Evolutionary conservation across 108 stramenopile genomes (phyloP).

Genomic region (Aureococcus anophagefferens): DNA sequence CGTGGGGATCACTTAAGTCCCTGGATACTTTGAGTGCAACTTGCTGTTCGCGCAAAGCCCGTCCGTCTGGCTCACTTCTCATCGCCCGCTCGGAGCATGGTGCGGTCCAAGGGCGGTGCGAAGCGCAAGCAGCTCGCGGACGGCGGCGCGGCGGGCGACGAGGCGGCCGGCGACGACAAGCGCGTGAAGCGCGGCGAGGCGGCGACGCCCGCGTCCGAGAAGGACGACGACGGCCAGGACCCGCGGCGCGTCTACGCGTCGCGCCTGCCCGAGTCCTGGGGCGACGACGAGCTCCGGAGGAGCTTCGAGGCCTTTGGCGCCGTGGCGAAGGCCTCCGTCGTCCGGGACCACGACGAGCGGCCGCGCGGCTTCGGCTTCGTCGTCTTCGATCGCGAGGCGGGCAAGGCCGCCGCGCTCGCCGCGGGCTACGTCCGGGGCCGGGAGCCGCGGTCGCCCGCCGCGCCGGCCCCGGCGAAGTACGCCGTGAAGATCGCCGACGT

Average conservation of each 20-base stretch:
- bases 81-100: no score
- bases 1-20: no score
- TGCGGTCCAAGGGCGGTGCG: no score
- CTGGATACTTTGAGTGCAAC: no score
- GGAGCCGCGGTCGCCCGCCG: not conserved
- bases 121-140: no score
- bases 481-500: not conserved
- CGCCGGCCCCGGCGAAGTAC: no score
- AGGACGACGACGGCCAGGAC: not conserved
- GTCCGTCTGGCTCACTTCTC: no score
- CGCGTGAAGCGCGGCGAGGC: no score
- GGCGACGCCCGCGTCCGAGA: no score
- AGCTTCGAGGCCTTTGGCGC: not conserved
- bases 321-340: not conserved
- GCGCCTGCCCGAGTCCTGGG: not conserved
- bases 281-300: not conserved
- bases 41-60: no score
- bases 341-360: not conserved
- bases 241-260: not conserved
- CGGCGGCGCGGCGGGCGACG: no score
- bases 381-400: not conserved
- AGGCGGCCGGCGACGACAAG: no score
- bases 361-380: not conserved
- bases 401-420: not conserved
- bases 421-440: not conserved